A percentile compares a stretch with the other conserved stretches of the same genome.
phyloP scores from a whole-genome alignment of 345 rosid genomes.

The Arabidopsis suecica region DNA sequence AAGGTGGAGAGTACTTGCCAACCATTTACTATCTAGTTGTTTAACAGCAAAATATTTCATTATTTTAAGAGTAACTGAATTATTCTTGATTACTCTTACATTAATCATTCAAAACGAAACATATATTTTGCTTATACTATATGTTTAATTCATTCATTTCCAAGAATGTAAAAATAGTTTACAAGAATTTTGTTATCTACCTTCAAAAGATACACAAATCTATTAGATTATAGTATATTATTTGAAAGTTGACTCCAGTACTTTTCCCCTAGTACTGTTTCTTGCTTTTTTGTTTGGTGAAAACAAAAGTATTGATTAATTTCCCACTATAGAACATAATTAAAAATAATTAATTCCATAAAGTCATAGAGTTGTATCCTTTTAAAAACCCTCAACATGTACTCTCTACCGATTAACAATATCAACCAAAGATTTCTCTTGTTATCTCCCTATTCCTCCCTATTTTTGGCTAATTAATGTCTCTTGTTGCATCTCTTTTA shows the following conservation, averaged over 20 bases:
- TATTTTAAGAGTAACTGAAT: background rate
- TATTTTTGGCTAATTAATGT: constrained; percentile 8
- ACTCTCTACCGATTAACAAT: constrained; percentile 24
- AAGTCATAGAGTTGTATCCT: constrained; percentile 15
- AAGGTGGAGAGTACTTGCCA: constrained; percentile 16
- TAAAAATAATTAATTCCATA: background rate
- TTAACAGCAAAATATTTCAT: background rate
- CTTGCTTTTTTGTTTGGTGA: constrained; percentile 11
- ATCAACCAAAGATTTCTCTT: constrained; percentile 29
- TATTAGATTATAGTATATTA: background rate
- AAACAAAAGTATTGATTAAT: background rate
- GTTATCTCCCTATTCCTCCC: constrained; percentile 1
- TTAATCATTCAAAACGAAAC: background rate
- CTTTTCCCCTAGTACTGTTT: background rate
- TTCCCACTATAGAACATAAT: background rate
- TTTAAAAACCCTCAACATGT: background rate
- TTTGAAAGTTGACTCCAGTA: constrained; percentile 4
- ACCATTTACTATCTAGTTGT: constrained; percentile 15
- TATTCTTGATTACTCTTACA: background rate
- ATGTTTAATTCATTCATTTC: background rate
- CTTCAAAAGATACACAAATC: constrained; percentile 24
- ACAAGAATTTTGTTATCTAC: background rate
- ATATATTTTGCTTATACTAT: background rate
- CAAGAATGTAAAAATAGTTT: background rate
- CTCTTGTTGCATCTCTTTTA: constrained; percentile 20